Conservation (phyloP, 2,329 filamentous ascomycete genomes). For the Fusarium illudens region DNA sequence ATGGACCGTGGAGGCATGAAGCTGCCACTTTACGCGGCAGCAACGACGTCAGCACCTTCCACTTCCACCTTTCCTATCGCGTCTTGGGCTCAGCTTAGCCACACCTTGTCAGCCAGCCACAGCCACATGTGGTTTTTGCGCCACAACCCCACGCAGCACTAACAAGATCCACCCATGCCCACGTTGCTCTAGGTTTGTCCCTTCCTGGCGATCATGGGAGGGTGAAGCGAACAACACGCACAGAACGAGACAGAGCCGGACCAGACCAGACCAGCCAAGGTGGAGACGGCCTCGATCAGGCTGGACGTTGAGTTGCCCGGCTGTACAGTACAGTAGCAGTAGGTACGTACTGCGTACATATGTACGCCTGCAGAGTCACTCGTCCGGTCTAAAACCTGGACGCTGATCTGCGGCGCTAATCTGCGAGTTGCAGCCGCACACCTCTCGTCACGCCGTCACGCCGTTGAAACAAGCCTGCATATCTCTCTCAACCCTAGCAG, state of each 20-base stretch:
- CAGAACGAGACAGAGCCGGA: background rate
- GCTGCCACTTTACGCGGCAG: constrained; percentile 3
- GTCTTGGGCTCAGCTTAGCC: background rate
- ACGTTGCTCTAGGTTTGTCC: constrained; percentile 24
- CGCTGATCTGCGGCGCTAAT: constrained; percentile 22
- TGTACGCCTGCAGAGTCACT: background rate
- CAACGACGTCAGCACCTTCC: constrained; percentile 14
- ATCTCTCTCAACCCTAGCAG: constrained; percentile 13
- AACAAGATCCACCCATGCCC: constrained; percentile 12
- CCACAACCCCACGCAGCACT: constrained; percentile 8
- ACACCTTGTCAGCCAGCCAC: background rate
- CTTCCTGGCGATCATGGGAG: constrained; percentile 17
- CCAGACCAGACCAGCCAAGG: background rate
- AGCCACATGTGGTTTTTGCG: background rate
- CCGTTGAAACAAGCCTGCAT: constrained; percentile 36
- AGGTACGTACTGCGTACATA: no score
- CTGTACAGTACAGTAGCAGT: background rate
- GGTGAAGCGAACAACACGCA: background rate
- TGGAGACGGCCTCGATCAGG: background rate
- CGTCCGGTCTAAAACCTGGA: constrained; percentile 3
- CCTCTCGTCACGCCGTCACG: constrained; percentile 30
- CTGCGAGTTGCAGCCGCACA: constrained; percentile 18
- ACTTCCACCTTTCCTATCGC: constrained; percentile 5
- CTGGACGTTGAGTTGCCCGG: background rate
- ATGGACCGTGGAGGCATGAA: constrained; percentile 1